Conservation (phyloP, 108 stramenopile genomes). For the Discostella stelligeroides region DNA sequence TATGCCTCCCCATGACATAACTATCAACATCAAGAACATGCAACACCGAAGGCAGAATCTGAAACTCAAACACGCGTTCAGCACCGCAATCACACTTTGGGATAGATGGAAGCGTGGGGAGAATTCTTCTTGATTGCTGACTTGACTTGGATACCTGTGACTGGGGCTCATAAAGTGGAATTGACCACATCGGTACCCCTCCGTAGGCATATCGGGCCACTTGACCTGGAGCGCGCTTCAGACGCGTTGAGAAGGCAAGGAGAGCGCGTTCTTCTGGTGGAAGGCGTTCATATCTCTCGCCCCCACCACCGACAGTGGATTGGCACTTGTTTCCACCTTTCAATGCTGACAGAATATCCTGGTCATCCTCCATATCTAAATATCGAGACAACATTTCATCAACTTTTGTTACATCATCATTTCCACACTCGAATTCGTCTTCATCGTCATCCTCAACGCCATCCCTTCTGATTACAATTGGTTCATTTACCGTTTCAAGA, state of each 20-base stretch:
- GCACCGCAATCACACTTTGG: slow-evolving; percentile 57
- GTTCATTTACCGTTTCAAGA: slow-evolving; percentile 63
- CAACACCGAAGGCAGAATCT: slow-evolving; percentile 71
- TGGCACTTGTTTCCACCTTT: slow-evolving; percentile 28
- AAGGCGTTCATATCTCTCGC: slow-evolving; percentile 76
- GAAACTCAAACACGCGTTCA: slow-evolving; percentile 68
- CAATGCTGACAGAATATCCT: slow-evolving; percentile 68
- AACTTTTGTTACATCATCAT: slow-evolving; percentile 62
- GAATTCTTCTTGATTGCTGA: neutral
- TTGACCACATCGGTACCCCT: slow-evolving; percentile 87
- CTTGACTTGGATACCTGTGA: slow-evolving; percentile 9
- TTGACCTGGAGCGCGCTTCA: slow-evolving; percentile 72
- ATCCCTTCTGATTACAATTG: slow-evolving; percentile 18
- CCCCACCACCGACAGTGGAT: slow-evolving; percentile 21
- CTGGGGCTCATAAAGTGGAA: slow-evolving; percentile 43
- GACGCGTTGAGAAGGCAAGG: slow-evolving; percentile 67
- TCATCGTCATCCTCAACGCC: slow-evolving; percentile 74
- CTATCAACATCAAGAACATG: slow-evolving; percentile 78
- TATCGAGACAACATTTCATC: slow-evolving; percentile 79
- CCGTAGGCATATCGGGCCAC: slow-evolving; percentile 80
- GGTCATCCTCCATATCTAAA: slow-evolving; percentile 86
- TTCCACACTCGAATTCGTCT: slow-evolving; percentile 51
- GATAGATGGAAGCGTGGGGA: slow-evolving; percentile 32
- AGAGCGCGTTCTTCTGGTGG: slow-evolving; percentile 69
- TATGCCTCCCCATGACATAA: slow-evolving; percentile 11